These are phyloP conservation scores for Acer negundo DNA, from an alignment of 345 rosid genomes.

Conservation along the genomic window DNA sequence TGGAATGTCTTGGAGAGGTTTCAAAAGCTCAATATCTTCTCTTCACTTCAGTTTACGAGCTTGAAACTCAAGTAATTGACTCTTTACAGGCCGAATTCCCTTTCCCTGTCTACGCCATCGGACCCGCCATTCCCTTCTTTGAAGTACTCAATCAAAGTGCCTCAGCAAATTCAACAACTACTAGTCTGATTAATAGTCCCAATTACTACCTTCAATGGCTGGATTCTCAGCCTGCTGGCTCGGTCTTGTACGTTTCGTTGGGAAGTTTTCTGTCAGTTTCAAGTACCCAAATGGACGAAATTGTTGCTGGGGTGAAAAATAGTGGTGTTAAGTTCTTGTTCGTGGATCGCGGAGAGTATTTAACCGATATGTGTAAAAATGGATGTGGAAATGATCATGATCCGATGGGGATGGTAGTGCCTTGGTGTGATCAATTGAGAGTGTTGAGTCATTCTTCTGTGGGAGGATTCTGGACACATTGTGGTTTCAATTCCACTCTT, in stretches of 20 bases:
- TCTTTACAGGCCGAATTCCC: not conserved
- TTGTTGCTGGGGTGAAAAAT: slow-evolving; percentile 26
- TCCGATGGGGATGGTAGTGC: slow-evolving; percentile 23
- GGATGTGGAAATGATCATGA: not conserved
- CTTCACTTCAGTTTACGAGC: slow-evolving; percentile 32
- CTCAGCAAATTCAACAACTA: not conserved
- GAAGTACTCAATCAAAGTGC: slow-evolving; percentile 1
- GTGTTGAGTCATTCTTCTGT: slow-evolving; percentile 29
- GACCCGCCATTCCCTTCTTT: slow-evolving; percentile 36
- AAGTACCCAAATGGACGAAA: slow-evolving; percentile 34
- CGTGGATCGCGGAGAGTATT: slow-evolving; percentile 37
- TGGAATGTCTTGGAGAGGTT: slow-evolving; percentile 19
- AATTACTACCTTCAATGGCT: slow-evolving; percentile 26
- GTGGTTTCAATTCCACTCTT: slow-evolving; percentile 40
- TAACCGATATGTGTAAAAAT: not conserved
- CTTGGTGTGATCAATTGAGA: slow-evolving; percentile 39
- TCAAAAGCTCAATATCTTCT: slow-evolving; percentile 35
- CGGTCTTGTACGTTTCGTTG: slow-evolving; percentile 42
- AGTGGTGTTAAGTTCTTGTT: slow-evolving; percentile 37
- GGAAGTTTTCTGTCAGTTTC: slow-evolving; percentile 44
- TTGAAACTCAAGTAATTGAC: slow-evolving; percentile 32
- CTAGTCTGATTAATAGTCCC: no score
- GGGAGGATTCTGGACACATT: slow-evolving; percentile 47
- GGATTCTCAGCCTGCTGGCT: slow-evolving; percentile 29
- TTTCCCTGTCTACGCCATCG: slow-evolving; percentile 32